Percentiles rank a stretch among this genome's conserved stretches.
phyloP scores from a whole-genome alignment of 345 rosid genomes.

The Arabidopsis arenosa region DNA sequence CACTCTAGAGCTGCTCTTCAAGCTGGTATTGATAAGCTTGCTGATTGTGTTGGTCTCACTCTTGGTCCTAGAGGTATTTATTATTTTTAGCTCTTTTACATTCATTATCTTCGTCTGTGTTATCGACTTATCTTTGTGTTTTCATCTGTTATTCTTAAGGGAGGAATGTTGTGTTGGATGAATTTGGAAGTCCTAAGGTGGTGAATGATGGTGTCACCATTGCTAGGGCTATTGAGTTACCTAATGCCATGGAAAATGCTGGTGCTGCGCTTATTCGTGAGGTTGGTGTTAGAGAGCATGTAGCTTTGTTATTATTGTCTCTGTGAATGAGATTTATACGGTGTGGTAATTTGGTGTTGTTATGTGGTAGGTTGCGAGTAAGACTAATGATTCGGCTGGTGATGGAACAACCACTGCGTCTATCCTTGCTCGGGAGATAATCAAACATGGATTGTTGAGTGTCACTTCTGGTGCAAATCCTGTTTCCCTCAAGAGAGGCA shows the following conservation, averaged over 20 bases:
- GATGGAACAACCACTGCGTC: conserved; percentile 99
- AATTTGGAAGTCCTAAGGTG: conserved; percentile 92
- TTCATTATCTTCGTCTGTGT: not conserved
- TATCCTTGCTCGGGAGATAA: conserved; percentile 90
- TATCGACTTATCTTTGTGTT: not conserved
- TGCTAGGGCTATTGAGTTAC: conserved; percentile 91
- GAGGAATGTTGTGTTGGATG: conserved; percentile 95
- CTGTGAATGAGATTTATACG: not conserved
- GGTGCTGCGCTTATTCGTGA: conserved; percentile 98
- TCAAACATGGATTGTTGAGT: conserved; percentile 81
- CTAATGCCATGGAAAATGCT: conserved; percentile 97
- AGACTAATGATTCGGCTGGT: conserved; percentile 98
- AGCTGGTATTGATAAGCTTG: conserved; percentile 92
- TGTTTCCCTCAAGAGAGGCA: conserved; percentile 85
- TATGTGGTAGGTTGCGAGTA: conserved; percentile 81
- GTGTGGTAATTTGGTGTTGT: conserved; percentile 1
- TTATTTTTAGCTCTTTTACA: not conserved
- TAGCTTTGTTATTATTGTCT: not conserved
- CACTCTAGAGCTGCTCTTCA: conserved; percentile 81
- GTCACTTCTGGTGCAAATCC: conserved; percentile 98
- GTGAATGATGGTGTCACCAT: conserved; percentile 99
- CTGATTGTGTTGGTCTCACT: conserved; percentile 91
- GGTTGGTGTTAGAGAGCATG: conserved; percentile 50
- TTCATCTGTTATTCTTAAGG: conserved; percentile 50
- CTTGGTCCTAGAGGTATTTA: conserved; percentile 94